Evolutionary conservation across 495 filamentous ascomycete species (phyloP).

Genomic region (Hamigera avellanea): DNA sequence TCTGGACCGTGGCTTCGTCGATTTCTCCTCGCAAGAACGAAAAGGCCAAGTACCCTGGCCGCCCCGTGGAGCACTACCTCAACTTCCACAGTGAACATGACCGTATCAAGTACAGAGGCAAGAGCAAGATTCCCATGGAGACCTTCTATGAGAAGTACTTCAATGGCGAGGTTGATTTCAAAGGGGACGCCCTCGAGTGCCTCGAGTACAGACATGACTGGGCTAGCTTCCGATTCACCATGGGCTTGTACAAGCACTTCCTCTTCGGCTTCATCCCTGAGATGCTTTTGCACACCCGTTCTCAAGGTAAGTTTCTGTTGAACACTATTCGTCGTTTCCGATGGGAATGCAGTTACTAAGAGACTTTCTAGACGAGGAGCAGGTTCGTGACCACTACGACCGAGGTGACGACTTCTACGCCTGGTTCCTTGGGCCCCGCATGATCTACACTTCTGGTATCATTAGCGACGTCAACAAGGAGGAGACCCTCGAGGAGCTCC

Average conservation of each 20-base stretch:
- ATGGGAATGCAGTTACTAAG: neutral
- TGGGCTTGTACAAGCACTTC: constrained; percentile 54
- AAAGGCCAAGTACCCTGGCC: constrained; percentile 48
- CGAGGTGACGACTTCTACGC: constrained; percentile 66
- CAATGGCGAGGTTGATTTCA: constrained; percentile 50
- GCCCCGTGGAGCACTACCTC: constrained; percentile 52
- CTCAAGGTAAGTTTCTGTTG: constrained; percentile 44
- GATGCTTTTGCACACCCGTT: constrained; percentile 55
- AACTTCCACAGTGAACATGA: constrained; percentile 49
- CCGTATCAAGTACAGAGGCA: constrained; percentile 43
- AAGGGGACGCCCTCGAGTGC: constrained; percentile 47
- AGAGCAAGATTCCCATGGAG: constrained; percentile 54
- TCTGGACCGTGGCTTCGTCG: constrained; percentile 46
- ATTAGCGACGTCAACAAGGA: constrained; percentile 55
- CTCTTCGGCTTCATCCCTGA: constrained; percentile 58
- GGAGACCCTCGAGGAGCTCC: constrained; percentile 54
- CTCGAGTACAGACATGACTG: constrained; percentile 59
- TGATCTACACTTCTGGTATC: constrained; percentile 64
- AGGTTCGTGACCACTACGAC: constrained; percentile 67
- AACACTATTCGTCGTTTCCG: neutral
- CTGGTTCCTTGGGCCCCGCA: constrained; percentile 63
- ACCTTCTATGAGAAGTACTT: constrained; percentile 61
- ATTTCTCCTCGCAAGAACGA: constrained; percentile 51
- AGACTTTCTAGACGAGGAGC: constrained; percentile 52
- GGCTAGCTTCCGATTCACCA: constrained; percentile 58